Evolutionary conservation across 164 flowering plant genomes (phyloP).

Genomic region (Aristolochia fimbriata): DNA sequence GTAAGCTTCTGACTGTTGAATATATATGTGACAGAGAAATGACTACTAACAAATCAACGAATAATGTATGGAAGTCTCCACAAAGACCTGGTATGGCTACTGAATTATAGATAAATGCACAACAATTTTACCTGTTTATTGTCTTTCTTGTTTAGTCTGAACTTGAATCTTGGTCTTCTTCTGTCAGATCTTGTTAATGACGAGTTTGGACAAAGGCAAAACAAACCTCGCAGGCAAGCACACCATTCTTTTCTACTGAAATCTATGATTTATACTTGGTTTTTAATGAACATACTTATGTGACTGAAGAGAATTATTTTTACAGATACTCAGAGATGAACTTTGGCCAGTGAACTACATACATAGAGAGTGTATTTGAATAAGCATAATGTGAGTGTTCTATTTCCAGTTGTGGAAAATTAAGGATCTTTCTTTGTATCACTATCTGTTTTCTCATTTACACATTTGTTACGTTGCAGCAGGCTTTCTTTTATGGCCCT

Average conservation of each 20-base stretch:
- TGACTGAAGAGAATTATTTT: not conserved
- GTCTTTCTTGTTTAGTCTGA: not conserved
- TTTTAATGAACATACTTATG: not conserved
- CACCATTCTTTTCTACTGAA: not conserved
- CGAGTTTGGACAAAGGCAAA: constrained; percentile 79
- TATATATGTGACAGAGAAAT: constrained; percentile 50
- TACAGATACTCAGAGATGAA: constrained; percentile 94
- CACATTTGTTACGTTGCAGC: constrained; percentile 22
- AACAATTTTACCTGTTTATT: not conserved
- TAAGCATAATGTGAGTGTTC: constrained; percentile 32
- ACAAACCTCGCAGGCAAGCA: constrained; percentile 86
- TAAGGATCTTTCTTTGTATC: not conserved
- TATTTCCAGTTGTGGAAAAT: not conserved
- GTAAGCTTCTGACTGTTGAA: constrained; percentile 3
- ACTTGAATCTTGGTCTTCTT: not conserved
- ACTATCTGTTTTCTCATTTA: constrained; percentile 8
- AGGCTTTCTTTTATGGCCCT: constrained; percentile 54
- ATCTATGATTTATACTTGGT: too few species aligned
- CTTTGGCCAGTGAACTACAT: constrained; percentile 69
- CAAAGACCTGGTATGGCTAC: constrained; percentile 55
- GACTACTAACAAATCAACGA: constrained; percentile 28
- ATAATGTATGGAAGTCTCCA: constrained; percentile 40
- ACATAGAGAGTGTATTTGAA: constrained; percentile 24
- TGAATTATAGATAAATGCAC: too few species aligned
- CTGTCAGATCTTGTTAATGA: constrained; percentile 55